phyloP scores from a whole-genome alignment of 768 basidiomycete genomes.

The Boletus reticuloceps region DNA sequence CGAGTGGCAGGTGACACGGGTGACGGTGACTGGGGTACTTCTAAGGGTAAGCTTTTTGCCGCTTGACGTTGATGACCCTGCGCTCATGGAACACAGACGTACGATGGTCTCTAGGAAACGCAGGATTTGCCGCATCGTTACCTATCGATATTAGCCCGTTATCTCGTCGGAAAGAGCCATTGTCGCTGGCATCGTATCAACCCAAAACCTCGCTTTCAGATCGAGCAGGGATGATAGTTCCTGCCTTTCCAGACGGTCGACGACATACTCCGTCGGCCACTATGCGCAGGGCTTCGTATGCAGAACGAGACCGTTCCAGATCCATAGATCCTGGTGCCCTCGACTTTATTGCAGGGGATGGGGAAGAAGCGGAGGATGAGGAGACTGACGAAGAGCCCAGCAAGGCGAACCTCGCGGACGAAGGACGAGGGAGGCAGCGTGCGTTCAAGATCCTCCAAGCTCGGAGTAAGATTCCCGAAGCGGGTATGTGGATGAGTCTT shows the following conservation, averaged over 20 bases:
- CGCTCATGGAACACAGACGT: constrained; percentile 20
- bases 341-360: constrained; percentile 53
- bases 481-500: constrained; percentile 82
- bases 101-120: constrained; percentile 28
- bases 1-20: constrained; percentile 15
- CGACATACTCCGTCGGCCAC: constrained; percentile 41
- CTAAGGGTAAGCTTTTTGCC: constrained; percentile 21
- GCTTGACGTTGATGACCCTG: neutral
- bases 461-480: constrained; percentile 62
- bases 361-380: constrained; percentile 46
- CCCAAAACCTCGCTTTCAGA: constrained; percentile 46
- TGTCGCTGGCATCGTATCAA: constrained; percentile 59
- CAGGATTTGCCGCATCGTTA: constrained; percentile 51
- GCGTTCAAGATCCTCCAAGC: constrained; percentile 71
- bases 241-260: constrained; percentile 19
- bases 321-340: constrained; percentile 68
- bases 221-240: constrained; percentile 33
- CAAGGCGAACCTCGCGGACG: constrained; percentile 21
- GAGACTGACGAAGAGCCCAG: constrained; percentile 25
- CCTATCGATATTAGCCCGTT: constrained; percentile 56
- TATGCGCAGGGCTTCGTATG: constrained; percentile 60
- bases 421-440: constrained; percentile 50
- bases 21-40: constrained; percentile 25
- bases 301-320: constrained; percentile 63
- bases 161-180: constrained; percentile 33